Evolutionary conservation across 192 early-diverging fungal genomes (phyloP), one percentile per base, ranked within the genome.

Genomic region (Phycomyces blakesleeanus): DNA sequence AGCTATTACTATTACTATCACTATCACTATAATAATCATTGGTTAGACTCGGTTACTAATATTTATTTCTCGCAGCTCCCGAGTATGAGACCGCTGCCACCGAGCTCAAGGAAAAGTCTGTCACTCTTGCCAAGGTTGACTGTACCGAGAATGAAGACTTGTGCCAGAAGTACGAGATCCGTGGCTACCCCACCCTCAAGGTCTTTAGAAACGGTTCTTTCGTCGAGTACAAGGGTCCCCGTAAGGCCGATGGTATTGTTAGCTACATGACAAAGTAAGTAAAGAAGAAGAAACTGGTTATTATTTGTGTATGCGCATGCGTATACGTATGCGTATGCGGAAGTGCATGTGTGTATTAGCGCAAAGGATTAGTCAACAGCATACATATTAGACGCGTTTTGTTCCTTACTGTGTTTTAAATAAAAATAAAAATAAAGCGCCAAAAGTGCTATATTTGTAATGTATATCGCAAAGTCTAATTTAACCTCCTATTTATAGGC

Each of bases 181-280:
- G 84, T 62, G 96, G 95, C 44, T 97, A 94, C 87, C 95, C 95
- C 18, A 95, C 95, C 11, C 75, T 97, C 66, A 98, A 96, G 79
- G 79, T 97, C 42, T 93, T 95, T 80, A 79, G 87, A 61, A 70
- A 87, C 7, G 95, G 92, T 70, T 69, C 66, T 38, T 42, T 81
- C 27, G 59, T 83, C 29, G 87, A 90, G 14, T 98, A 94, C 85
- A 83, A 86, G 72, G 97, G 97, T 53, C 76, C 85, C 39, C 93
- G 97, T 68, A 91, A 90, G 81, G 84, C 89, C 44, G 87, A 87
- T 26, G 85, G 83, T 53, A 98, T 98, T 73, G 81, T 95, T 67
- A 85, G 80, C 75, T 92, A 90, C 83, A 95, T 98, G 93, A 85
- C 88, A 70, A 97, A 94, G 90, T 88, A 71, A 74, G 81, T 57